Evolutionary conservation across 2,329 filamentous ascomycete genomes (phyloP).

Genomic region (Fusarium musae): DNA sequence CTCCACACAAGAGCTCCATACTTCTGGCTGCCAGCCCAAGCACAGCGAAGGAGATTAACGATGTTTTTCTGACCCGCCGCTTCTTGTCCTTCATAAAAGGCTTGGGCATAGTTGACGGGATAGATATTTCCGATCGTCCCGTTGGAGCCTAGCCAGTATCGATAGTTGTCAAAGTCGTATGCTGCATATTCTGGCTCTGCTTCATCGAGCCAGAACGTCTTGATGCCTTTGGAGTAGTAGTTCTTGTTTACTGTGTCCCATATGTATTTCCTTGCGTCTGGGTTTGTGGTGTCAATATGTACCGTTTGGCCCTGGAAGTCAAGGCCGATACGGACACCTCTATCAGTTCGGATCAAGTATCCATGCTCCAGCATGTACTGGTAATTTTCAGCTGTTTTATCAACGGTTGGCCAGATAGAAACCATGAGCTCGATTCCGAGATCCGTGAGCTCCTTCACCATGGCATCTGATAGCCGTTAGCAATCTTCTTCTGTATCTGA

Average conservation of each 20-base stretch:
- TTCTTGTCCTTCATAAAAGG: conserved; percentile 69
- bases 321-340: conserved; percentile 68
- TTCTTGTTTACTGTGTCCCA: conserved; percentile 69
- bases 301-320: conserved; percentile 68
- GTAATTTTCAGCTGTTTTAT: conserved; percentile 68
- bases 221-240: conserved; percentile 71
- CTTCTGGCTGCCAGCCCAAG: conserved; percentile 67
- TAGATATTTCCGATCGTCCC: conserved; percentile 67
- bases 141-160: conserved; percentile 50
- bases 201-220: conserved; percentile 75
- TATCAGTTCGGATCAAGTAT: conserved; percentile 68
- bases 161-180: conserved; percentile 75
- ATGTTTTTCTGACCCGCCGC: conserved; percentile 64
- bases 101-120: conserved; percentile 66
- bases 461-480: conserved; percentile 57
- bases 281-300: conserved; percentile 73
- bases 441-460: conserved; percentile 69
- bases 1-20: conserved; percentile 75
- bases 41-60: conserved; percentile 64
- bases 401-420: conserved; percentile 75
- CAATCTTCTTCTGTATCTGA: neutral
- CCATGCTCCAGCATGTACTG: conserved; percentile 70
- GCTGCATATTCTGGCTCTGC: conserved; percentile 73
- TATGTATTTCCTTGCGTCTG: conserved; percentile 65
- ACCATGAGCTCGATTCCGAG: conserved; percentile 74